Conservation (phyloP, 495 filamentous ascomycete species). For the Letharia lupina region DNA sequence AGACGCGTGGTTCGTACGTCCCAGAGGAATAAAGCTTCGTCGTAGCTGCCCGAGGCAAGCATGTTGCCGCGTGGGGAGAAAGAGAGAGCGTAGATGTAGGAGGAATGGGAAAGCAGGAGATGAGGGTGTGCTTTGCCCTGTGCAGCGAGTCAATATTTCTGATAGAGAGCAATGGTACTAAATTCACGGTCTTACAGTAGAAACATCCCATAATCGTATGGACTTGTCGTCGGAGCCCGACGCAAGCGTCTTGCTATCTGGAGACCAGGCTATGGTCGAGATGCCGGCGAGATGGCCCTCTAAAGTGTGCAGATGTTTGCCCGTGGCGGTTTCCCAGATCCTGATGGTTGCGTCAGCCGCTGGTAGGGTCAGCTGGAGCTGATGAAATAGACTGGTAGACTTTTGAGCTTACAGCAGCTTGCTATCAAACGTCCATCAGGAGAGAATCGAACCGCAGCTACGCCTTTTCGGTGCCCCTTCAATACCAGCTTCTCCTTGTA, state of each 20-base stretch:
- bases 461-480: constrained; percentile 63
- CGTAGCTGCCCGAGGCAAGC: constrained; percentile 86
- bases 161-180: background rate
- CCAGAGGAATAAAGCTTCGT: constrained; percentile 95
- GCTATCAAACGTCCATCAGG: constrained; percentile 86
- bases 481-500: constrained; percentile 59
- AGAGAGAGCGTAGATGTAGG: constrained; percentile 86
- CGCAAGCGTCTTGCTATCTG: constrained; percentile 75
- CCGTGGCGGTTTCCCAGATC: constrained; percentile 78
- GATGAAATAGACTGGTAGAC: background rate
- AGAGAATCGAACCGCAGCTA: constrained; percentile 84
- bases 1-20: constrained; percentile 75
- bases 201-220: constrained; percentile 84
- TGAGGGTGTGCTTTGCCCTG: constrained; percentile 50
- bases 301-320: constrained; percentile 73
- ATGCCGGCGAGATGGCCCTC: constrained; percentile 90
- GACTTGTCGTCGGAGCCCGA: constrained; percentile 94
- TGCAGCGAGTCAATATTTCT: background rate
- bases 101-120: constrained; percentile 80
- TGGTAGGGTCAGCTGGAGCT: constrained; percentile 26
- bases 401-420: constrained; percentile 55
- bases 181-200: constrained; percentile 37
- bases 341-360: constrained; percentile 82
- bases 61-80: constrained; percentile 97
- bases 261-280: constrained; percentile 82